These are phyloP conservation scores for Phytopythium aichiense DNA, from an alignment of 352 stramenopile genomes.

Conservation along the genomic window DNA sequence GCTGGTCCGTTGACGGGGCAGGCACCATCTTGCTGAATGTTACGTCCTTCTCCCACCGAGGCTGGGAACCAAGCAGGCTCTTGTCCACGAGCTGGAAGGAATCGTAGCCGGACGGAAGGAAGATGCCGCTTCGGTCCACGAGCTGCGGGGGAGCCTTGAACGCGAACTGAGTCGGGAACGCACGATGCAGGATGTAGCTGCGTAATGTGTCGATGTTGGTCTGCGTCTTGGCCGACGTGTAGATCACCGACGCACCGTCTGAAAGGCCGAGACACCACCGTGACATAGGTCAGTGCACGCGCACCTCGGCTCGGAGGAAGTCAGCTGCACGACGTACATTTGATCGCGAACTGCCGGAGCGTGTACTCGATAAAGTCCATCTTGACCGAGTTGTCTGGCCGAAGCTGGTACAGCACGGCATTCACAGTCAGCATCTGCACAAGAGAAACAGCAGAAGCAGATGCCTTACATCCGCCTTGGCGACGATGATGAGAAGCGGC, in stretches of 20 bases:
- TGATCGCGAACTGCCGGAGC: constrained; percentile 73
- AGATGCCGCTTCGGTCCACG: constrained; percentile 63
- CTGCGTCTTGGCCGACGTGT: constrained; percentile 78
- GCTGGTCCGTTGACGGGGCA: constrained; percentile 29
- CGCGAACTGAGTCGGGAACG: constrained; percentile 64
- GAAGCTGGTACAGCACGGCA: constrained; percentile 27
- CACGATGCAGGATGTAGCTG: constrained; percentile 74
- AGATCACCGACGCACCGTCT: constrained; percentile 77
- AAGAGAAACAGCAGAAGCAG: background rate
- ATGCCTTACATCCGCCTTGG: constrained; percentile 67
- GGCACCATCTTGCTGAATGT: constrained; percentile 80
- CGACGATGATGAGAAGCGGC: constrained; percentile 64
- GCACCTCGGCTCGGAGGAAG: background rate
- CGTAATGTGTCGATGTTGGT: constrained; percentile 69
- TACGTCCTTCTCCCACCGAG: constrained; percentile 73
- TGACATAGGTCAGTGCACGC: constrained; percentile 9
- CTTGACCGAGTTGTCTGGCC: constrained; percentile 76
- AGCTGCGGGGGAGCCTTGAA: constrained; percentile 67
- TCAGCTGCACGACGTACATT: constrained; percentile 36
- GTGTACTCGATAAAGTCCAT: constrained; percentile 85
- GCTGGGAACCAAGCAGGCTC: constrained; percentile 69
- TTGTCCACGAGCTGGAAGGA: constrained; percentile 71
- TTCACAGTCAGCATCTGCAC: background rate
- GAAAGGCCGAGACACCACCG: background rate
- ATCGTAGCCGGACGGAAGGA: constrained; percentile 78